Conservation (phyloP, 2,329 filamentous ascomycete genomes). For the Albifimbria verrucaria region DNA sequence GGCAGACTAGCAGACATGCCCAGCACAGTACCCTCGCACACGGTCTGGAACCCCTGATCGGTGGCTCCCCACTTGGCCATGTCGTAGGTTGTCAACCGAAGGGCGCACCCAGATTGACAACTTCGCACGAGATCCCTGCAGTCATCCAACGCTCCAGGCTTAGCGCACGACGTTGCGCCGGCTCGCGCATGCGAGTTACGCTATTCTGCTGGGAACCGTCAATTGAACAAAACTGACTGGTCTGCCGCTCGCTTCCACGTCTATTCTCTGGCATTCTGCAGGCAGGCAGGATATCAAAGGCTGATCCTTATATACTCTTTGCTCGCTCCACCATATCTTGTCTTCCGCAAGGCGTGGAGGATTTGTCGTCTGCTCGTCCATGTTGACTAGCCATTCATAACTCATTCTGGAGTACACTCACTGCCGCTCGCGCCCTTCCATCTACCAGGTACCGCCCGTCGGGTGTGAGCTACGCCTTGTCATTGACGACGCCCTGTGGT, state of each 20-base stretch:
- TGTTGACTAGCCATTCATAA: too few relatives aligned
- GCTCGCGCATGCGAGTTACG: neutral
- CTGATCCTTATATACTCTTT: neutral
- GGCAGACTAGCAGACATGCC: too few relatives aligned
- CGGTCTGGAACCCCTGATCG: neutral
- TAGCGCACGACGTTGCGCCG: neutral
- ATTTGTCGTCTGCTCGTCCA: neutral
- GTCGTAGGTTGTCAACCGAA: slow-evolving; percentile 24
- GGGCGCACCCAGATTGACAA: slow-evolving; percentile 22
- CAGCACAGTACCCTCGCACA: neutral
- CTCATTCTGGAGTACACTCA: neutral
- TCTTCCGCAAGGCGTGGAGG: neutral
- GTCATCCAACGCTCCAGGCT: neutral
- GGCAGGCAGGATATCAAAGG: neutral
- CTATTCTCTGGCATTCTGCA: neutral
- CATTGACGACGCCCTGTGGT: slow-evolving; percentile 11
- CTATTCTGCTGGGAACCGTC: slow-evolving; percentile 2
- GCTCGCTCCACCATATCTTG: slow-evolving; percentile 7
- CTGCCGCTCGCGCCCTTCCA: neutral
- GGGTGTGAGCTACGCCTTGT: slow-evolving; percentile 17
- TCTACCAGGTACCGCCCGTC: neutral
- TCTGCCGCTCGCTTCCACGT: neutral
- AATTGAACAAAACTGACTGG: neutral
- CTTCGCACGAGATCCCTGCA: slow-evolving; percentile 7
- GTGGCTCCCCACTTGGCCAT: neutral